Percentiles rank a stretch among this genome's conserved stretches.
Conservation (phyloP, 2,329 filamentous ascomycete genomes). For the Ophiostoma sp. region DNA sequence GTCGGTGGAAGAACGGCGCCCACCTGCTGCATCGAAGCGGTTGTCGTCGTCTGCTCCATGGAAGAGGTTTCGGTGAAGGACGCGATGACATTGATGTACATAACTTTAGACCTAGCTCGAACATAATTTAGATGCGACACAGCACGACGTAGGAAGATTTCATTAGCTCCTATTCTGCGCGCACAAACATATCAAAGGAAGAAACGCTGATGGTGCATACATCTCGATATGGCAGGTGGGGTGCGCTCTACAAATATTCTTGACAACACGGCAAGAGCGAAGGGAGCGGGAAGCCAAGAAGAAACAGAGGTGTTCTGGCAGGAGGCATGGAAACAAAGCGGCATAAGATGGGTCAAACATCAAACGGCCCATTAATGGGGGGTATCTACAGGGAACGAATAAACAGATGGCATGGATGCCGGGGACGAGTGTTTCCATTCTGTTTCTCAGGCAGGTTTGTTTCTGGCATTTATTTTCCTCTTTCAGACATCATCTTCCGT, state of each 20-base stretch:
- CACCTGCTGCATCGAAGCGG: neutral
- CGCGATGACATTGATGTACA: neutral
- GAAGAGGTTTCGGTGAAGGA: neutral
- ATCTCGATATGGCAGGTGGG: neutral
- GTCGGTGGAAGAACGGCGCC: neutral
- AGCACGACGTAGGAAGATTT: too few species aligned
- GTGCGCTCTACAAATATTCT: neutral
- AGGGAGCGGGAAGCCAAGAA: neutral
- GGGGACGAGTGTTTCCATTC: neutral
- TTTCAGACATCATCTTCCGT: neutral
- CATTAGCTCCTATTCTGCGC: too few species aligned
- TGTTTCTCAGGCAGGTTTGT: neutral
- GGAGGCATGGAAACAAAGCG: neutral
- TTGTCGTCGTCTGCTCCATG: neutral
- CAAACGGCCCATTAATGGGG: neutral
- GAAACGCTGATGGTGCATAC: neutral
- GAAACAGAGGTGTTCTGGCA: neutral
- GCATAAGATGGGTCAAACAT: neutral
- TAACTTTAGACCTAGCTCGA: neutral
- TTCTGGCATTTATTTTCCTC: neutral
- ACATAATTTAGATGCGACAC: neutral
- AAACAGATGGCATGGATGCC: slow-evolving; percentile 1
- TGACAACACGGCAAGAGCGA: neutral
- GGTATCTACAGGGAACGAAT: neutral
- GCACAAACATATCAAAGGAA: neutral